Evolutionary conservation across 306 rosid genomes (phyloP), one percentile per base, ranked within the genome.

Genomic region (Morella rubra): DNA sequence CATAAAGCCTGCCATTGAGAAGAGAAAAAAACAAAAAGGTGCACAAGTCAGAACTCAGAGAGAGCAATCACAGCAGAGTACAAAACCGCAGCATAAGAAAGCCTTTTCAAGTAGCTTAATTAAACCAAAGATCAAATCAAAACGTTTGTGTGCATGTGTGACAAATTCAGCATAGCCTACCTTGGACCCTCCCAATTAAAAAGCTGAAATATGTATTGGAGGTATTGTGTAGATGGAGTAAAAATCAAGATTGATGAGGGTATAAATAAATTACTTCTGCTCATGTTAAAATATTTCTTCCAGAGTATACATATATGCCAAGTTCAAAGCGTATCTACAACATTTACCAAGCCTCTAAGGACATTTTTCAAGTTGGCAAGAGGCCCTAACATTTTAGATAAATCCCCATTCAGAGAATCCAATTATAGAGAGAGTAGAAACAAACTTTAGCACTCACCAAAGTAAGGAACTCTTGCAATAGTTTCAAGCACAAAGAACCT

Each of bases 401-500:
- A 46, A 27, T 5, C 5, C 69, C 44, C 16, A 8, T 8, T 18
- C 1, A 40, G 9, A 22, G 14, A 16, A 66, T 12, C 58, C 27
- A 50, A 27, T 24, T 82, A 9, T 37, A 14, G 18, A 24, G 14
- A 49, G 46, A 47, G 54, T 45, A 5, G 19, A 73, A 83, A 72
- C 59, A 67, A 47, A 51, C n/a, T 20, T 40, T 5, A 77, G 16
- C 72, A 84, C 88, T 83, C 75, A 92, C 99, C 99, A 79, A 95
- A 95, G 81, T 95, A 95, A 74, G 99, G 99, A 76, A 95, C 97
- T 85, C 99, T 89, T 3, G 99, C 99, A 76, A 95, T 95, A 74
- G 99, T 95, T 84, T 95, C 98, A 77, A 95, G 88, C 58, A 95
- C 99, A 73, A 77, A 95, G 88, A 95, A 95, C 86, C 99, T 89